A percentile compares a stretch with the other conserved stretches of the same genome.
phyloP scores from a whole-genome alignment of 2,329 filamentous ascomycete species.

The Ascochyta fabae region DNA sequence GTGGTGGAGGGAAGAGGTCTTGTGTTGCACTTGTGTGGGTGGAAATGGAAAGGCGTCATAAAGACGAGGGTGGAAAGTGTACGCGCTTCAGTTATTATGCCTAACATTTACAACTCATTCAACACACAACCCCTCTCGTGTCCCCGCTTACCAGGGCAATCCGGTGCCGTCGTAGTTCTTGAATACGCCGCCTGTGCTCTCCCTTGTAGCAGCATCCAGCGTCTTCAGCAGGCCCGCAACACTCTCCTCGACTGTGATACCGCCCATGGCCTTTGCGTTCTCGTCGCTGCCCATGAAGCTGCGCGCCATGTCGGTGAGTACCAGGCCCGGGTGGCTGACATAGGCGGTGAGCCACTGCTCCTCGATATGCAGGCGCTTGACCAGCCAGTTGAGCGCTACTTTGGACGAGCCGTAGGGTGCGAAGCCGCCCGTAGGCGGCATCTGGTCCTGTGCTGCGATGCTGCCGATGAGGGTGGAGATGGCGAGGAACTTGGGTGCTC shows the following conservation, averaged over 20 bases:
- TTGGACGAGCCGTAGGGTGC: conserved; percentile 18
- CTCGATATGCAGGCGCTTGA: conserved; percentile 17
- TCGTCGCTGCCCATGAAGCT: not conserved
- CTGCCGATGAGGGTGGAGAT: conserved; percentile 17
- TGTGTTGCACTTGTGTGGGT: no score
- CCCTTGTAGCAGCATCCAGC: conserved; percentile 16
- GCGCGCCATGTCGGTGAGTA: conserved; percentile 24
- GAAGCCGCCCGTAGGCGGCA: not conserved
- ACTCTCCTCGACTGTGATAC: conserved; percentile 19
- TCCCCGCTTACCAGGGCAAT: conserved; percentile 1
- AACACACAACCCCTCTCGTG: not conserved
- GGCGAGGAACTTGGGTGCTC: conserved; percentile 20
- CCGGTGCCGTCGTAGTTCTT: conserved; percentile 9
- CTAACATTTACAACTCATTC: no score
- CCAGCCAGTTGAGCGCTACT: conserved; percentile 22
- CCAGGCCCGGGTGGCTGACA: conserved; percentile 21
- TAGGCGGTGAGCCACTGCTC: conserved; percentile 16
- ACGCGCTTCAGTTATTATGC: not conserved
- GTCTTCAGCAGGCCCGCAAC: conserved; percentile 17
- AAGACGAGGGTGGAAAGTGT: not conserved
- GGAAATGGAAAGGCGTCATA: no score
- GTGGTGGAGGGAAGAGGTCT: no score
- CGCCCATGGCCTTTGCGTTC: conserved; percentile 11
- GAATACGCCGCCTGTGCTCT: conserved; percentile 11
- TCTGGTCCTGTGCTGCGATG: not conserved